Conservation (phyloP, 345 rosid genomes). For the Salix viminalis region DNA sequence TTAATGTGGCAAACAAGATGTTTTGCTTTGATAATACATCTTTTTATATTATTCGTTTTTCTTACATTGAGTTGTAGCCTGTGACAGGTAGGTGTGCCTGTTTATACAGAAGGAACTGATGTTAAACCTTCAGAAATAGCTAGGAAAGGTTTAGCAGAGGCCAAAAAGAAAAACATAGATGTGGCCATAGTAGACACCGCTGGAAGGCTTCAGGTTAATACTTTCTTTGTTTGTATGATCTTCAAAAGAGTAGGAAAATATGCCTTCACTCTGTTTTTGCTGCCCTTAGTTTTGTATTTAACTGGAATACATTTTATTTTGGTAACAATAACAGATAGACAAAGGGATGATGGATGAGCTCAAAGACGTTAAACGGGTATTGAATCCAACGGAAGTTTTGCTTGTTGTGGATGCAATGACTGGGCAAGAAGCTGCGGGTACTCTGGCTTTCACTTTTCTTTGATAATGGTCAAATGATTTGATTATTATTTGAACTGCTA, state of each 20-base stretch:
- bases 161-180: conserved; percentile 74
- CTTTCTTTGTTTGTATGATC: not conserved
- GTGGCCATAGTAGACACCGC: conserved; percentile 94
- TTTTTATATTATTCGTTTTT: conserved; percentile 1
- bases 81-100: conserved; percentile 85
- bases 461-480: not conserved
- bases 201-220: conserved; percentile 90
- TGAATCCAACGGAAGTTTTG: conserved; percentile 88
- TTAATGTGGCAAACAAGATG: not conserved
- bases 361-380: conserved; percentile 78
- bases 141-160: conserved; percentile 79
- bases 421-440: conserved; percentile 99
- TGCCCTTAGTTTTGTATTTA: not conserved
- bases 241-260: not conserved
- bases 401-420: conserved; percentile 99
- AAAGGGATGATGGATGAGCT: conserved; percentile 97
- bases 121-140: conserved; percentile 88
- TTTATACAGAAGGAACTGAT: conserved; percentile 80
- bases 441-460: not conserved
- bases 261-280: not conserved
- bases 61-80: conserved; percentile 32
- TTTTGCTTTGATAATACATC: not conserved
- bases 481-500: not conserved
- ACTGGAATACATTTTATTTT: not conserved
- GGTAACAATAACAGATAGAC: conserved; percentile 55